Conservation (phyloP, 2,329 filamentous ascomycete genomes). For the Fusarium algeriense region DNA sequence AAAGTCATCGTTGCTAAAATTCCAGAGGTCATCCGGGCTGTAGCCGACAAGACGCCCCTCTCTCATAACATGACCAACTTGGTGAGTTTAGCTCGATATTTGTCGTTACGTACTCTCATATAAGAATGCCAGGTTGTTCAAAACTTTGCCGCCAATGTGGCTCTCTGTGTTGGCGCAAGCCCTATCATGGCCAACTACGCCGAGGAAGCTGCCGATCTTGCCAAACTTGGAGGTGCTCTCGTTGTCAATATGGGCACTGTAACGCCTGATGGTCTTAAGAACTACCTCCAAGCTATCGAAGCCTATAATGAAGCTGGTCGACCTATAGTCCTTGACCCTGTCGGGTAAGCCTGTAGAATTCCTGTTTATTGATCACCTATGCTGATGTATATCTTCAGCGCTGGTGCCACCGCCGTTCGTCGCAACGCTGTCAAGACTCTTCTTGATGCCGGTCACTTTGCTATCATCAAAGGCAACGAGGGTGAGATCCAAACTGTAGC, state of each 20-base stretch:
- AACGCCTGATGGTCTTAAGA: slow-evolving; percentile 77
- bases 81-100: slow-evolving; percentile 53
- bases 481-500: slow-evolving; percentile 83
- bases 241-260: slow-evolving; percentile 97
- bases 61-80: slow-evolving; percentile 98
- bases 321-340: slow-evolving; percentile 88
- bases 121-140: slow-evolving; percentile 73
- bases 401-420: slow-evolving; percentile 82
- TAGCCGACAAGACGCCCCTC: slow-evolving; percentile 76
- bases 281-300: slow-evolving; percentile 78
- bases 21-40: slow-evolving; percentile 66
- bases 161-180: slow-evolving; percentile 84
- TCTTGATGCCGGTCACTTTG: slow-evolving; percentile 79
- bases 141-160: slow-evolving; percentile 93
- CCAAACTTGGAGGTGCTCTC: slow-evolving; percentile 79
- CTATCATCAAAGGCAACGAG: slow-evolving; percentile 95
- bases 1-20: slow-evolving; percentile 63
- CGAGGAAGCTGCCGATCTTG: slow-evolving; percentile 84
- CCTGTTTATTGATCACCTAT: background rate
- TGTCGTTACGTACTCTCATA: background rate
- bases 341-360: slow-evolving; percentile 69
- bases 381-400: slow-evolving; percentile 56
- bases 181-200: slow-evolving; percentile 96
- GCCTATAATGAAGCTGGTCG: slow-evolving; percentile 85
- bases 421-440: slow-evolving; percentile 78